A percentile compares a stretch with the other conserved stretches of the same genome.
phyloP scores from a whole-genome alignment of 2,329 filamentous ascomycete species.

The Tothia fuscella region DNA sequence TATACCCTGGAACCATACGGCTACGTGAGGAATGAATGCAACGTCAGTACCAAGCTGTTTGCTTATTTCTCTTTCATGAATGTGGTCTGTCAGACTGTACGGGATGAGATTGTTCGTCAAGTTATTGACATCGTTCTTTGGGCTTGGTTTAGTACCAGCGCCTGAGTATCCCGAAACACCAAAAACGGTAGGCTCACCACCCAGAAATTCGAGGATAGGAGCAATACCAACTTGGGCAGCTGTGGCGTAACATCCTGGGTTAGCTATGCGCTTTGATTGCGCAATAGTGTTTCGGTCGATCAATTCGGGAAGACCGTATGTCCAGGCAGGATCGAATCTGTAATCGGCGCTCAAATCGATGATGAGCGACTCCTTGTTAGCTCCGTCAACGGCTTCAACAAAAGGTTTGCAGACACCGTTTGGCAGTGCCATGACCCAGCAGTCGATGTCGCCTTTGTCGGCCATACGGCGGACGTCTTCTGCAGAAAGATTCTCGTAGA shows the following conservation, averaged over 20 bases:
- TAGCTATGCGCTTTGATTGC: constrained; percentile 69
- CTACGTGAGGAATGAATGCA: constrained; percentile 86
- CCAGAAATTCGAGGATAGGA: constrained; percentile 66
- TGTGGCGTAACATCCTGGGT: constrained; percentile 93
- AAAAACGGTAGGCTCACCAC: constrained; percentile 70
- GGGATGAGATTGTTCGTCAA: constrained; percentile 82
- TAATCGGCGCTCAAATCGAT: constrained; percentile 96
- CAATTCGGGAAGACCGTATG: constrained; percentile 82
- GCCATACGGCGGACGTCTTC: constrained; percentile 83
- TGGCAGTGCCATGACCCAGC: constrained; percentile 94
- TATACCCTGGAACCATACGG: constrained; percentile 96
- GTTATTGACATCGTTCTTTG: constrained; percentile 81
- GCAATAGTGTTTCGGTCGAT: constrained; percentile 65
- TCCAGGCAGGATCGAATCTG: constrained; percentile 75
- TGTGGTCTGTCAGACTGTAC: constrained; percentile 84
- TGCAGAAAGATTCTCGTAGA: constrained; percentile 77
- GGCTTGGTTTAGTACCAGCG: constrained; percentile 83
- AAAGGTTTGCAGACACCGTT: constrained; percentile 93
- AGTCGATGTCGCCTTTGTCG: constrained; percentile 73
- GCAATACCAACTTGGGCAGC: constrained; percentile 83
- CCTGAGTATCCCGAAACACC: constrained; percentile 91
- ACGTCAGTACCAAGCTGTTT: constrained; percentile 61
- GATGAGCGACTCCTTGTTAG: constrained; percentile 57
- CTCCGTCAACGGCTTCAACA: constrained; percentile 73
- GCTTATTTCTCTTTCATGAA: constrained; percentile 88